Evolutionary conservation across 2,329 filamentous ascomycete genomes (phyloP), one percentile per base, ranked within the genome.

Genomic region (Didymella sp.): DNA sequence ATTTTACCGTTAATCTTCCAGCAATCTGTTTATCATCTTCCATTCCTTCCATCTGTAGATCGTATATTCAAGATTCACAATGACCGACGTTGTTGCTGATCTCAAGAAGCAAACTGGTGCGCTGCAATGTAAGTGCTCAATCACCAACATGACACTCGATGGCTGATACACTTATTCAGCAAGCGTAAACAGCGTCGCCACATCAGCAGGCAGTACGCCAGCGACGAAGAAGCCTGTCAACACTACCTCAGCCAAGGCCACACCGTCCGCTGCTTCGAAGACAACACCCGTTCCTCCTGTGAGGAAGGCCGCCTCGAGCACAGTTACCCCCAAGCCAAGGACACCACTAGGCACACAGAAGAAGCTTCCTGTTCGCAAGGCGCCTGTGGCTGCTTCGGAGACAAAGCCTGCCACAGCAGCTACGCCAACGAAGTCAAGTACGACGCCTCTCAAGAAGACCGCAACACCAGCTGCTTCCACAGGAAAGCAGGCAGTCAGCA

Each of bases 41-140:
- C 33, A 17, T 24, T 45, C 12, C 15, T 22, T 44, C 31, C 17
- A 6, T 22, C n/a, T 44, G 11, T 31, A 43, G 11, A 24, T 22
- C n/a, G 45, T 25, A 19, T 31, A 33, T 15, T 6, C 13, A 21
- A 25, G 19, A 1, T 28, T n/a, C 55, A 69, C 48, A 8, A 75
- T 75, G 73, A 69, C 71, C 15, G 54, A 57, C 17, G 65, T 67
- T n/a, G 55, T 78, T 22, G 71, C 76, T 28, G 68, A 77, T 11
- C 63, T 79, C 44, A 79, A 79, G 68, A 70, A 78, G 63, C 77
- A 79, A 62, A 77, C 77, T 53, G 72, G 70, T 57, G 73, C 72
- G 19, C 70, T 79, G 31, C 72, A 79, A 69, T 71, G 78, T 79
- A 66, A 55, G 74, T 61, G 40, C n/a, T 2, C 38, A 4, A 2